These are phyloP conservation scores for Arthrobotrys iridis DNA, from an alignment of 2,329 filamentous ascomycete genomes.

Conservation along the genomic window DNA sequence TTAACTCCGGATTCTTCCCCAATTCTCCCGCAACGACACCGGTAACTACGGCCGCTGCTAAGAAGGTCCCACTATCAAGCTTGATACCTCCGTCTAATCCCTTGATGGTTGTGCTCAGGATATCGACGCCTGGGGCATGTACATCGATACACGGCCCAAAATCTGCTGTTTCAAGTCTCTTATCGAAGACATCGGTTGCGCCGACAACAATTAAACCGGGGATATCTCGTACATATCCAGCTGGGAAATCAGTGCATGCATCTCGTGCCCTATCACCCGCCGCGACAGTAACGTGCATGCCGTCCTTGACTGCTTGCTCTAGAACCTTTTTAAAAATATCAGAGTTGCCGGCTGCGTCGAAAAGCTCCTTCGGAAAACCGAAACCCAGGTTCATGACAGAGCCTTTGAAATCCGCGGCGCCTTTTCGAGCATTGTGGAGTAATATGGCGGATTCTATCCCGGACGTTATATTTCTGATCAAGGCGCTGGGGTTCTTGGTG, in stretches of 20 bases:
- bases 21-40: slow-evolving; percentile 56
- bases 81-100: slow-evolving; percentile 59
- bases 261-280: slow-evolving; percentile 61
- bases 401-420: slow-evolving; percentile 59
- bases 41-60: slow-evolving; percentile 70
- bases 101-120: neutral
- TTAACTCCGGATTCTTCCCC: slow-evolving; percentile 43
- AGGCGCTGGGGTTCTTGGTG: neutral
- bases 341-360: slow-evolving; percentile 58
- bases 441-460: slow-evolving; percentile 4
- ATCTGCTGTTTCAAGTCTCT: slow-evolving; percentile 62
- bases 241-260: slow-evolving; percentile 59
- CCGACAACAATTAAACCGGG: slow-evolving; percentile 63
- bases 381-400: slow-evolving; percentile 61
- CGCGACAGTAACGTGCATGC: slow-evolving; percentile 62
- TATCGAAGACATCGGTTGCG: slow-evolving; percentile 60
- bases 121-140: slow-evolving; percentile 66
- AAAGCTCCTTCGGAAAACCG: neutral
- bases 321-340: slow-evolving; percentile 69
- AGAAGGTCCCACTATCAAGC: slow-evolving; percentile 70
- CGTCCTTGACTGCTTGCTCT: slow-evolving; percentile 62
- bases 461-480: neutral
- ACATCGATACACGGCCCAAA: slow-evolving; percentile 67
- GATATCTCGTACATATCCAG: slow-evolving; percentile 61
- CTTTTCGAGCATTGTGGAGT: slow-evolving; percentile 62